Evolutionary conservation across 1,284 basidiomycete genomes (phyloP).

Genomic region (Sporisorium exsertum): DNA sequence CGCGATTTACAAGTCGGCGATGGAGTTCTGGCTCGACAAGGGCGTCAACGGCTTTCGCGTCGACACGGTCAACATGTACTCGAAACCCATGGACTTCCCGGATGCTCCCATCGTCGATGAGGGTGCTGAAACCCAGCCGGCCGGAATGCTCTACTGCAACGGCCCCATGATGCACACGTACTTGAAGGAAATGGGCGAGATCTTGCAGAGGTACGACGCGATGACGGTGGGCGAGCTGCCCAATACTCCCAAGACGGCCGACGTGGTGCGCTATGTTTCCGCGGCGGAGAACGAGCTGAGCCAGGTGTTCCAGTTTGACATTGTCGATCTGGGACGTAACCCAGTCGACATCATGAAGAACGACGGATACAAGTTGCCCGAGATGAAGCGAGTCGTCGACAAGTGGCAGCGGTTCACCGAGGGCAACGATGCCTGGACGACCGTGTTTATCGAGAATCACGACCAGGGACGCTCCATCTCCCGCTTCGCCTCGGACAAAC

Average conservation of each 20-base stretch:
- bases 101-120: constrained; percentile 71
- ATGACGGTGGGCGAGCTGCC: constrained; percentile 78
- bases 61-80: constrained; percentile 65
- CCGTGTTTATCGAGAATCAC: constrained; percentile 75
- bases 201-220: constrained; percentile 69
- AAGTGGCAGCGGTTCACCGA: constrained; percentile 74
- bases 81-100: constrained; percentile 64
- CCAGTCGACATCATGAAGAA: constrained; percentile 70
- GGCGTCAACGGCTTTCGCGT: constrained; percentile 80
- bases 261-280: constrained; percentile 75
- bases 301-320: constrained; percentile 75
- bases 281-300: constrained; percentile 77
- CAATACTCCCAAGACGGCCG: constrained; percentile 69
- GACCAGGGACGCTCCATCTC: constrained; percentile 76
- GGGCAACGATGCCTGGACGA: constrained; percentile 53
- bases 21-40: constrained; percentile 80
- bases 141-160: constrained; percentile 69
- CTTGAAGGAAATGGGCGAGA: constrained; percentile 76
- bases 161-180: constrained; percentile 75
- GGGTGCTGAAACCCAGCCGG: constrained; percentile 75
- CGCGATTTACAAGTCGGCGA: constrained; percentile 74
- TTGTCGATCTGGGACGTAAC: constrained; percentile 73
- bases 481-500: constrained; percentile 76
- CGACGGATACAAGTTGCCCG: constrained; percentile 74
- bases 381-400: constrained; percentile 75